Evolutionary conservation across 768 basidiomycete genomes (phyloP).

Genomic region (Serendipita indica): DNA sequence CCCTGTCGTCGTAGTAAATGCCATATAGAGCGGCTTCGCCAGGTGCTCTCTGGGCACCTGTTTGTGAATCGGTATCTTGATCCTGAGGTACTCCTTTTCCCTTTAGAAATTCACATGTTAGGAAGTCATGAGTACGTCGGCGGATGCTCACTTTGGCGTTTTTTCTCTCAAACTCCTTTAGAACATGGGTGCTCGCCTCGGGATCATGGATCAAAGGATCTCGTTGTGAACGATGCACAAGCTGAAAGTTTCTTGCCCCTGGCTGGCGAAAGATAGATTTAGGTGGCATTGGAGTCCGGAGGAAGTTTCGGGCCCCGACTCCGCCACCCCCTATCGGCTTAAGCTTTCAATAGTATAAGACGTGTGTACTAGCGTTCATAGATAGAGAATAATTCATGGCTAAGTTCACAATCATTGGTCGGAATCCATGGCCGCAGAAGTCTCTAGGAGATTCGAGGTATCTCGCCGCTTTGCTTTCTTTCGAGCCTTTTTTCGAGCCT

Average conservation of each 20-base stretch:
- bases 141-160: conserved; percentile 28
- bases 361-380: no score
- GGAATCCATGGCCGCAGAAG: no score
- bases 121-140: neutral
- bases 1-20: conserved; percentile 85
- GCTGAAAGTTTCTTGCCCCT: conserved; percentile 85
- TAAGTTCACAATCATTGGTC: no score
- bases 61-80: neutral
- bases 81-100: neutral
- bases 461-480: no score
- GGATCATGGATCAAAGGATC: conserved; percentile 93
- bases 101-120: neutral
- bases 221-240: conserved; percentile 89
- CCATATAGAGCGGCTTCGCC: conserved; percentile 87
- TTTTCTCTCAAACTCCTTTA: conserved; percentile 63
- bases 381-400: no score
- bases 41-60: neutral
- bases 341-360: no score
- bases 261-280: conserved; percentile 75
- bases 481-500: no score
- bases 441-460: no score
- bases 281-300: conserved; percentile 57
- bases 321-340: no score
- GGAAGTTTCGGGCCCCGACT: no score
- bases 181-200: conserved; percentile 75